These are phyloP conservation scores for Xylaria digitata DNA, from an alignment of 2,329 filamentous ascomycete species.

Conservation along the genomic window DNA sequence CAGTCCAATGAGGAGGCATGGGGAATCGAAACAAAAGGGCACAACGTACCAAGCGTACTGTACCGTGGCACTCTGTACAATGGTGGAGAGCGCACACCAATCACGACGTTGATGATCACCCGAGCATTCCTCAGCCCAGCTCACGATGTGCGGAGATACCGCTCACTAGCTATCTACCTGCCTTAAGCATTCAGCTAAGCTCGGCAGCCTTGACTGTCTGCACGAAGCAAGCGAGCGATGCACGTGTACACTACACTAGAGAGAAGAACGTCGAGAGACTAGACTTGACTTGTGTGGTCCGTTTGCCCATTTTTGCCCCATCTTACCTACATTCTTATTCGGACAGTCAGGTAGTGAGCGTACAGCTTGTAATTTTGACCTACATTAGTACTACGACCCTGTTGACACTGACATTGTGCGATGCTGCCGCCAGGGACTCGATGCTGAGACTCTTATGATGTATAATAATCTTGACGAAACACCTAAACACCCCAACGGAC, in stretches of 20 bases:
- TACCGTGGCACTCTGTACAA: conserved; percentile 33
- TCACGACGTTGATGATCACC: conserved; percentile 29
- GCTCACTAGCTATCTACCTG: conserved; percentile 27
- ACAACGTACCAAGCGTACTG: conserved; percentile 16
- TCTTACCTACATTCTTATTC: conserved; percentile 5
- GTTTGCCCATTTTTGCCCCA: conserved; percentile 10
- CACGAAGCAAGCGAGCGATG: conserved; percentile 28
- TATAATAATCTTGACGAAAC: conserved; percentile 30
- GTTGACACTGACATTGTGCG: conserved; percentile 27
- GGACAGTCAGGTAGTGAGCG: conserved; percentile 9
- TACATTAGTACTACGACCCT: conserved; percentile 26
- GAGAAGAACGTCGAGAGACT: conserved; percentile 4
- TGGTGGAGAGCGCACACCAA: conserved; percentile 35
- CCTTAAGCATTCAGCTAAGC: conserved; percentile 37
- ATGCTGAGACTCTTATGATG: conserved; percentile 28
- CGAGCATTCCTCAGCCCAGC: conserved; percentile 33
- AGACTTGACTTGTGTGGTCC: conserved; percentile 15
- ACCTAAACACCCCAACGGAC: conserved; percentile 8
- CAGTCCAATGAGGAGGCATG: conserved; percentile 33
- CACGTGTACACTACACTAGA: conserved; percentile 9
- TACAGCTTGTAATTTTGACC: conserved; percentile 13
- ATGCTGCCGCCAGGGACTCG: conserved; percentile 23
- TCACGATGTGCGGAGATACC: conserved; percentile 13
- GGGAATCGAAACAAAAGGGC: conserved; percentile 1
- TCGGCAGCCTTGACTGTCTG: conserved; percentile 30